Conservation (phyloP, 1,139 yeast species). For the Magnusiomyces paraingens region DNA sequence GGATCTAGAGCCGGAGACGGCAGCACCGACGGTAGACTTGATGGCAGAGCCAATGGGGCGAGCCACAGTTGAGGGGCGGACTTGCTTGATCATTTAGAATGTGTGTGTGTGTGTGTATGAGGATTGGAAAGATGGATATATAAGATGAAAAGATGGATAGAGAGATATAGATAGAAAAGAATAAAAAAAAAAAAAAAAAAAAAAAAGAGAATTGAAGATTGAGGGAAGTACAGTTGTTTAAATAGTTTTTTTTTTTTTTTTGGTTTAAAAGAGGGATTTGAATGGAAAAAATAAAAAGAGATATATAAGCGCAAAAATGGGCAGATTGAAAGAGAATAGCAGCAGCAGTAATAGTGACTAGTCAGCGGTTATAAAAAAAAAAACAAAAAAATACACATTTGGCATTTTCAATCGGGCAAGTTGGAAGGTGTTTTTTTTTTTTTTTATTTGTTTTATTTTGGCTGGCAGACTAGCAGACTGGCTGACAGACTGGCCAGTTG, state of each 20-base stretch:
- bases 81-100: background rate
- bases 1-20: slow-evolving; percentile 10
- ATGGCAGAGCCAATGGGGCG: background rate
- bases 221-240: too few species aligned
- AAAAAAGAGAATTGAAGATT: too few species aligned
- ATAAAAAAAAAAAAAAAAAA: background rate
- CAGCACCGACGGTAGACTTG: background rate
- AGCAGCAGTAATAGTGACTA: too few species aligned
- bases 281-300: too few species aligned
- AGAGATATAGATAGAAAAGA: background rate
- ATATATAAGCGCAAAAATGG: too few species aligned
- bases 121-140: background rate
- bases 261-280: background rate
- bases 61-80: background rate
- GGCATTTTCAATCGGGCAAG: too few species aligned
- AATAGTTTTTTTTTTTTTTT: background rate
- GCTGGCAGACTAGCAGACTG: too few species aligned
- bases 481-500: too few species aligned
- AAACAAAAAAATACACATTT: background rate
- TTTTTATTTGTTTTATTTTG: too few species aligned
- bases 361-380: background rate
- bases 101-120: background rate
- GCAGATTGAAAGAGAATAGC: too few species aligned
- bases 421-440: too few species aligned
- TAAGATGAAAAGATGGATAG: background rate